phyloP scores from a whole-genome alignment of 495 filamentous ascomycete genomes.

The Trichodelitschia bisporula region DNA sequence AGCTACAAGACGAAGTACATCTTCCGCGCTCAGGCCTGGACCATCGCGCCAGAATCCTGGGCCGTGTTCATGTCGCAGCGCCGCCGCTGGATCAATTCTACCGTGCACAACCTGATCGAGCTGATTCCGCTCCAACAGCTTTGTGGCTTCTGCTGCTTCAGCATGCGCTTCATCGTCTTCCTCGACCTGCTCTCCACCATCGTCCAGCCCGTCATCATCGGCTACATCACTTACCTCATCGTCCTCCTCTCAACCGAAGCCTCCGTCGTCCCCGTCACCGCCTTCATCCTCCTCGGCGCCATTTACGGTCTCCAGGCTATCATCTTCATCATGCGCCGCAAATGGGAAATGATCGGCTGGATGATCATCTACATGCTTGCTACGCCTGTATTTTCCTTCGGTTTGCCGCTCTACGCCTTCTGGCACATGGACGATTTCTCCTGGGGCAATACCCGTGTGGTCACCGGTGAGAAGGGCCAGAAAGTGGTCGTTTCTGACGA shows the following conservation, averaged over 20 bases:
- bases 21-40: conserved; percentile 79
- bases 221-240: conserved; percentile 76
- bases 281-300: conserved; percentile 73
- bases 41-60: conserved; percentile 84
- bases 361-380: conserved; percentile 91
- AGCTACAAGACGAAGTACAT: conserved; percentile 97
- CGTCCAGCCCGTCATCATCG: conserved; percentile 78
- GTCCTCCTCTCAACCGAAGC: conserved; percentile 35
- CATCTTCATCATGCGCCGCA: conserved; percentile 85
- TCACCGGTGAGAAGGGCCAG: conserved; percentile 84
- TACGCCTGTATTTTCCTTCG: conserved; percentile 78
- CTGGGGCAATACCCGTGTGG: conserved; percentile 91
- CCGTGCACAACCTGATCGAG: conserved; percentile 91
- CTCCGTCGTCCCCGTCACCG: conserved; percentile 46
- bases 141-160: conserved; percentile 99
- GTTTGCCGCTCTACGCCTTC: conserved; percentile 83
- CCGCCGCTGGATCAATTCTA: conserved; percentile 98
- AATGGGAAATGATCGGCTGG: conserved; percentile 99
- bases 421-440: conserved; percentile 99
- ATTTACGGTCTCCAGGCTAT: conserved; percentile 94
- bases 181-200: conserved; percentile 78
- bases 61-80: conserved; percentile 89
- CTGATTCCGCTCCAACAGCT: conserved; percentile 80
- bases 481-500: conserved; percentile 91
- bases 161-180: conserved; percentile 96